Conservation (phyloP, 306 rosid species). For the Rosa rugosa region DNA sequence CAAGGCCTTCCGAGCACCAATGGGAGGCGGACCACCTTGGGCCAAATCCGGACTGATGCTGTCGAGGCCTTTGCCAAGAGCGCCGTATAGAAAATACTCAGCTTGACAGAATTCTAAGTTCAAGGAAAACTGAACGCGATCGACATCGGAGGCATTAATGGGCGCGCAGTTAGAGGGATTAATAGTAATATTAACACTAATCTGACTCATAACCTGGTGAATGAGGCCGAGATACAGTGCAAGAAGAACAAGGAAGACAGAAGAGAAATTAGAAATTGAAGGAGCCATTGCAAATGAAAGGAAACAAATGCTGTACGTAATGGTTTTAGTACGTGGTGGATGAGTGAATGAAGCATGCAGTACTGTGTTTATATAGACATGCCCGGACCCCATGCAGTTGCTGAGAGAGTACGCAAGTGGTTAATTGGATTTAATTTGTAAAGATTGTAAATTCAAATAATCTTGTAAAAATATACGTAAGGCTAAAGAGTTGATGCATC, state of each 20-base stretch:
- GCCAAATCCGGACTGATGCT: not conserved
- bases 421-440: not conserved
- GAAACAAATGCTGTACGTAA: not conserved
- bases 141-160: slow-evolving; percentile 17
- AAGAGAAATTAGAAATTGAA: not conserved
- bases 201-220: not conserved
- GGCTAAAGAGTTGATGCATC: not conserved
- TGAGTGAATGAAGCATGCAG: not conserved
- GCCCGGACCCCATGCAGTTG: not conserved
- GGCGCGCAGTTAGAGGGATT: not conserved
- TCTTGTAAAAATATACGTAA: no score
- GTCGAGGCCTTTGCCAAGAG: slow-evolving; percentile 17
- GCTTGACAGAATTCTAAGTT: slow-evolving; percentile 30
- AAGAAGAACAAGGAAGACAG: slow-evolving; percentile 1
- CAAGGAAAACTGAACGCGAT: slow-evolving; percentile 23
- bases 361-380: not conserved
- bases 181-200: no score
- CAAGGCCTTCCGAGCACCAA: slow-evolving; percentile 22
- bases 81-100: slow-evolving; percentile 18
- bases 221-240: not conserved
- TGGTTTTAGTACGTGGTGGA: no score
- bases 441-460: not conserved
- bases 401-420: not conserved
- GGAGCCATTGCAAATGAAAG: not conserved
- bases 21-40: slow-evolving; percentile 25